Base-by-base conservation (phyloP, 2,329 filamentous ascomycete species). In the Pezicula rhizophila region DNA sequence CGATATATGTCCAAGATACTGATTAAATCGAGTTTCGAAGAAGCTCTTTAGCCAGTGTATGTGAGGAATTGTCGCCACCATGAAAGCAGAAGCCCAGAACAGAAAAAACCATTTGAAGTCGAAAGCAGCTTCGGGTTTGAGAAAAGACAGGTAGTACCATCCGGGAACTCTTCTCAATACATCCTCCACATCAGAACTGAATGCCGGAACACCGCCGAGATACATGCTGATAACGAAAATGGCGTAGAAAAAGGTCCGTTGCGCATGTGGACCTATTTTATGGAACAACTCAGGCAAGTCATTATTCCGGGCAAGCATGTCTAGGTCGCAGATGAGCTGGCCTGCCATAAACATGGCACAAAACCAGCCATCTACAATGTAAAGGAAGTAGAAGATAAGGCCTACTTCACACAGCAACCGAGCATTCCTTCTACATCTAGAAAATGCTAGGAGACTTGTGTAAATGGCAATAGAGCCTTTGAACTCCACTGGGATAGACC, bases 41-140 rank as follows among this genome's bases (percentile, higher is more conserved):
- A 83, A 79, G 2, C 64, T 53, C 63, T 75, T 77, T 14, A 84
- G 68, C 73, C 73, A 77, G 4, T 65, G 57, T n/a, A 86, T 72
- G n/a, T 76, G 76, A 6, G 78, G 76, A 3, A 79, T 67, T 0
- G 75, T 70, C 1, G 75, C 68, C 0, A 87, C 74, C 0, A 82
- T 60, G 45, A 82, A 71, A 20, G 71, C 68, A 1, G 82, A 73
- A 1, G 80, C 81, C 68, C 74, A 79, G 60, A 82, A 82, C 3
- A 85, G 71, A 60, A 74, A 85, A 65, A 85, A 84, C 80, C 80
- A 85, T 63, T 85, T 85, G 60, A 73, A 75, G 60, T 85, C 79
- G 55, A 73, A 83, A 8, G 82, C 77, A 1, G 82, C 82, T 59
- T 85, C 79, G 0, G 82, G 80, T 51, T 83, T 84, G 48, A 87